Evolutionary conservation across 768 basidiomycete genomes (phyloP).

Genomic region (Fomitopsis pulvina): DNA sequence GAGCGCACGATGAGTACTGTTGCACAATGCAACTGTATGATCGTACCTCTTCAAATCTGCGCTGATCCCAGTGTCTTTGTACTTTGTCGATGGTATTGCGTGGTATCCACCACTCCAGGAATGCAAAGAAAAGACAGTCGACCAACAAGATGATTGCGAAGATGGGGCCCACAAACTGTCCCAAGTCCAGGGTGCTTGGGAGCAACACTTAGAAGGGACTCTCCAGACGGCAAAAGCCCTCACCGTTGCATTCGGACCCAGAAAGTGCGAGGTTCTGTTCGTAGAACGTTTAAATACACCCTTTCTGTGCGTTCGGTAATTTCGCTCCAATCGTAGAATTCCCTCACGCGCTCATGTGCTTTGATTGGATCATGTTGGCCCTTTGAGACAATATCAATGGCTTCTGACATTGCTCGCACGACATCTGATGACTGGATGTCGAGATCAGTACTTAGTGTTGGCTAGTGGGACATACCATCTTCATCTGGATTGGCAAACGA

Average conservation of each 20-base stretch:
- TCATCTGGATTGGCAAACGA: constrained; percentile 92
- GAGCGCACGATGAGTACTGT: background rate
- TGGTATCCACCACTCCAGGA: constrained; percentile 83
- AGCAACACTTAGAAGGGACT: background rate
- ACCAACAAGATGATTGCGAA: constrained; percentile 85
- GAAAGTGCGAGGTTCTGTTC: constrained; percentile 57
- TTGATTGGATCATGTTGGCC: constrained; percentile 67
- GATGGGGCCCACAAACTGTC: constrained; percentile 78
- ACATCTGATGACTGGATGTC: constrained; percentile 50
- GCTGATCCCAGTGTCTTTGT: constrained; percentile 50
- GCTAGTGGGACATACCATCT: constrained; percentile 56
- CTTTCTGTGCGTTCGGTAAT: constrained; percentile 76
- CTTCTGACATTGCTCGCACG: constrained; percentile 74
- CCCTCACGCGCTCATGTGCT: constrained; percentile 73
- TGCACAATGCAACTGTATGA: background rate
- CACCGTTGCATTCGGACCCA: constrained; percentile 75
- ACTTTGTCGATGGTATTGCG: constrained; percentile 74
- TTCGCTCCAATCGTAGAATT: constrained; percentile 83
- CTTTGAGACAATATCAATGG: constrained; percentile 58
- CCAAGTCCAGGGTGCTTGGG: constrained; percentile 67
- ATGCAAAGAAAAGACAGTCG: constrained; percentile 79
- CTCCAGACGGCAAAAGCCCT: background rate
- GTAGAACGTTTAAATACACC: constrained; percentile 71
- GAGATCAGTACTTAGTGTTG: background rate
- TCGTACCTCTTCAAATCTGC: constrained; percentile 27